A percentile compares a stretch with the other conserved stretches of the same genome.
These are phyloP conservation scores for Cystobasidium pallidum DNA, from an alignment of 1,284 basidiomycete genomes.

Conservation along the genomic window DNA sequence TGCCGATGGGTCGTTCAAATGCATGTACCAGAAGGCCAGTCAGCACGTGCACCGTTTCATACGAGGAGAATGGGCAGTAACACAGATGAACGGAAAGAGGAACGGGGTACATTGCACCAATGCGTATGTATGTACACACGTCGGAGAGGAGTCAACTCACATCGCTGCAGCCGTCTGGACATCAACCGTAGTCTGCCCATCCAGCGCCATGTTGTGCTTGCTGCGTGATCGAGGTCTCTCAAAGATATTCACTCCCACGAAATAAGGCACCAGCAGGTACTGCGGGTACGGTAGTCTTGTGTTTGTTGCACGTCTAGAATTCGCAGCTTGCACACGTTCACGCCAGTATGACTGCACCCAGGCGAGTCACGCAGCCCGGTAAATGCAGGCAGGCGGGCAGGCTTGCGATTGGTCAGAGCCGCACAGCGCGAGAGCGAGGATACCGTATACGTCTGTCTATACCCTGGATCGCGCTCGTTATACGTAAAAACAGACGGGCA, in stretches of 20 bases:
- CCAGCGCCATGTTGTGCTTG: slow-evolving; percentile 25
- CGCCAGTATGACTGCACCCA: background rate
- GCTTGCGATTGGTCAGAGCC: slow-evolving; percentile 4
- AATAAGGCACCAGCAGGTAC: too few species aligned
- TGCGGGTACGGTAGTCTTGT: too few species aligned
- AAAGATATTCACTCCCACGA: too few species aligned
- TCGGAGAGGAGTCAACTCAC: slow-evolving; percentile 14
- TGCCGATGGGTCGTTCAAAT: background rate
- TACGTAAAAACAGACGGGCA: background rate
- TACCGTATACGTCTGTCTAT: too few species aligned
- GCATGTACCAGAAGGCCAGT: background rate
- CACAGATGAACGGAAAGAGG: background rate
- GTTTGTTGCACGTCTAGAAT: too few species aligned
- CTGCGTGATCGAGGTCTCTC: slow-evolving; percentile 11
- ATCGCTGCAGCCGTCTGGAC: slow-evolving; percentile 10
- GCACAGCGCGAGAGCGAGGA: background rate
- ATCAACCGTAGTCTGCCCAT: slow-evolving; percentile 1
- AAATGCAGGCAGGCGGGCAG: background rate
- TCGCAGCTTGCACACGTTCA: background rate
- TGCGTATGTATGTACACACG: background rate
- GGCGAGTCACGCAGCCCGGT: background rate
- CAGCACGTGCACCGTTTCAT: slow-evolving; percentile 6
- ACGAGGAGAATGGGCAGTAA: too few species aligned
- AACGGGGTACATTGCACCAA: background rate
- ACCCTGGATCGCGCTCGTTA: background rate